These are phyloP conservation scores for Rhipidocladum racemiflorum DNA, from an alignment of 176 grass and related monocot species.

Conservation along the genomic window DNA sequence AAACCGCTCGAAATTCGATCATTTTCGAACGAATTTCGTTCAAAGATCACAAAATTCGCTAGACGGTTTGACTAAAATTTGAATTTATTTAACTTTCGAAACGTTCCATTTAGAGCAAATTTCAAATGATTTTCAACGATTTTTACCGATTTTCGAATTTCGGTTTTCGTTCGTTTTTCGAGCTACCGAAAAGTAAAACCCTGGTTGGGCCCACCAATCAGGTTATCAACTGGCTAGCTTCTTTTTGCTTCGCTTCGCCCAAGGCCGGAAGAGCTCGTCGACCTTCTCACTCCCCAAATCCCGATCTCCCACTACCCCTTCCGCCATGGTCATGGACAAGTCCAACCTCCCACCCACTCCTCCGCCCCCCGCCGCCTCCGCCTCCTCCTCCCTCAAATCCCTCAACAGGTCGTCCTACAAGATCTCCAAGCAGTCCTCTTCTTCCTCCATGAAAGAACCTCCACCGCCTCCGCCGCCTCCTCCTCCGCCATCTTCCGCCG, in stretches of 20 bases:
- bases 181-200: no score
- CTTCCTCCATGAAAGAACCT: constrained; percentile 27
- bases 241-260: constrained; percentile 3
- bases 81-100: no score
- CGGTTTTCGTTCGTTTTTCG: no score
- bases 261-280: neutral
- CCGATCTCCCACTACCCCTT: constrained; percentile 16
- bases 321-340: constrained; percentile 48
- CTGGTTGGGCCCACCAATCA: no score
- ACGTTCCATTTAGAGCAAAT: no score
- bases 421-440: constrained; percentile 68
- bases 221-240: neutral
- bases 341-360: constrained; percentile 28
- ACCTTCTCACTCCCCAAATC: constrained; percentile 24
- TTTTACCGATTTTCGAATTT: no score
- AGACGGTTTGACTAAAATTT: no score
- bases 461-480: constrained; percentile 18
- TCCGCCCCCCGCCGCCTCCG: neutral
- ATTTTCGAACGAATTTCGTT: no score
- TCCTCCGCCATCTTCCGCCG: neutral
- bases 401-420: constrained; percentile 91
- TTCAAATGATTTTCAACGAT: no score
- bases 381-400: constrained; percentile 46
- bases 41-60: no score
- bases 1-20: no score